Evolutionary conservation across 2,329 filamentous ascomycete species (phyloP).

Genomic region (Scytalidium lignicola): DNA sequence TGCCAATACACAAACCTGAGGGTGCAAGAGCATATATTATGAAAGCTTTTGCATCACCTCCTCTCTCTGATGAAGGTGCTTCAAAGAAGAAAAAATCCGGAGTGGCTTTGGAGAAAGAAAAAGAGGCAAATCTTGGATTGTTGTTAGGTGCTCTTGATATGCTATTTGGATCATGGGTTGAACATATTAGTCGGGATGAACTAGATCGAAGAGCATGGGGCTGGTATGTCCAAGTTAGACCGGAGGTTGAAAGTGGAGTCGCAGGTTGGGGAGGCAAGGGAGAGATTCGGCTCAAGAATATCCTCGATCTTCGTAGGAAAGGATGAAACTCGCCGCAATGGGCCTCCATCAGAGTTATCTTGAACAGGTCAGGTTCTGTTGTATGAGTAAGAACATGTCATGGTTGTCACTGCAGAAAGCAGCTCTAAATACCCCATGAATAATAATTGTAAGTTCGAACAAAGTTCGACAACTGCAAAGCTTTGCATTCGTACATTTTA

Average conservation of each 20-base stretch:
- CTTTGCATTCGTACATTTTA: too few relatives aligned
- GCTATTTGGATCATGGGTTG: slow-evolving; percentile 69
- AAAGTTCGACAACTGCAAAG: too few relatives aligned
- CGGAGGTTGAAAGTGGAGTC: slow-evolving; percentile 67
- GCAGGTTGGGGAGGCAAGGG: slow-evolving; percentile 84
- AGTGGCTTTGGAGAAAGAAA: slow-evolving; percentile 51
- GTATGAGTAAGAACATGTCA: too few relatives aligned
- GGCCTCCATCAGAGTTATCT: too few relatives aligned
- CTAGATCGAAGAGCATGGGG: slow-evolving; percentile 72
- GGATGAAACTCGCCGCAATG: too few relatives aligned
- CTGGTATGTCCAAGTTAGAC: slow-evolving; percentile 75
- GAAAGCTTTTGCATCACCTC: slow-evolving; percentile 49
- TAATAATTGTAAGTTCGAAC: too few relatives aligned
- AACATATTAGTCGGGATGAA: slow-evolving; percentile 57
- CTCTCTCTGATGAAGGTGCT: slow-evolving; percentile 14
- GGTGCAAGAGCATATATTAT: slow-evolving; percentile 56
- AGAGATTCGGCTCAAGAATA: slow-evolving; percentile 57
- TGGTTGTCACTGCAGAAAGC: too few relatives aligned
- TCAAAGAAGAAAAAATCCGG: slow-evolving; percentile 47
- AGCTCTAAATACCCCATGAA: too few relatives aligned
- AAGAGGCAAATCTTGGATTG: slow-evolving; percentile 62
- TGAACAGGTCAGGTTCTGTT: too few relatives aligned
- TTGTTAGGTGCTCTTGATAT: slow-evolving; percentile 68
- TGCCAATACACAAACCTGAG: slow-evolving; percentile 72
- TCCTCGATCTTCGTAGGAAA: slow-evolving; percentile 54